Conservation (phyloP, 352 stramenopile genomes). For the Globisporangium parvum region DNA sequence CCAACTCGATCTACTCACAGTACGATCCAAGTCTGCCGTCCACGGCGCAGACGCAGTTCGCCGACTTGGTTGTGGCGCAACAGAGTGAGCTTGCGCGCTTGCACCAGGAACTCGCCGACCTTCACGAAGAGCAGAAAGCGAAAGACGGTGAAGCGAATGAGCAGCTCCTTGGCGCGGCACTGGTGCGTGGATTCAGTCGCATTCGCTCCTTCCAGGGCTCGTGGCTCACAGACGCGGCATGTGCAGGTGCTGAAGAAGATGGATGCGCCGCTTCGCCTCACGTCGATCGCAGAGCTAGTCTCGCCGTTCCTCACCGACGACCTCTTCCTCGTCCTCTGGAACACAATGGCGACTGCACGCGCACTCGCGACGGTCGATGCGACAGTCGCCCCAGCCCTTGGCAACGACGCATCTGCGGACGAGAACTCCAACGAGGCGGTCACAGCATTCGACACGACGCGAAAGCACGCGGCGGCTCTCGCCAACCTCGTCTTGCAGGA, state of each 20-base stretch:
- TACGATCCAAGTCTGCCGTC: constrained; percentile 36
- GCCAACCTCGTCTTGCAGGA: constrained; percentile 52
- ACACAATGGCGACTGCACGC: constrained; percentile 34
- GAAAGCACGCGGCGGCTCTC: constrained; percentile 32
- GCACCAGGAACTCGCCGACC: constrained; percentile 14
- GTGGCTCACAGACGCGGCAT: neutral
- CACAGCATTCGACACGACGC: constrained; percentile 18
- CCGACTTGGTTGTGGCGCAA: constrained; percentile 24
- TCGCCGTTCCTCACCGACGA: constrained; percentile 48
- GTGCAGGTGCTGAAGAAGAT: constrained; percentile 26
- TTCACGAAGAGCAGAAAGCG: constrained; percentile 10
- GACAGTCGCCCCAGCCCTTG: neutral
- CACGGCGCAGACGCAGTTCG: constrained; percentile 37
- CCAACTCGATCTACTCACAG: constrained; percentile 51
- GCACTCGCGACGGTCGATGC: constrained; percentile 15
- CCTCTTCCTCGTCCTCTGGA: constrained; percentile 57
- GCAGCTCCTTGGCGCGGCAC: constrained; percentile 20
- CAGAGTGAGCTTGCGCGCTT: constrained; percentile 9
- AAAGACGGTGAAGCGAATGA: constrained; percentile 21
- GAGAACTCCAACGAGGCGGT: neutral
- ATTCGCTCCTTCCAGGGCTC: neutral
- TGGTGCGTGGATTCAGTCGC: constrained; percentile 1
- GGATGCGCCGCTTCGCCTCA: constrained; percentile 21
- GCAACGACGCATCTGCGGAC: neutral
- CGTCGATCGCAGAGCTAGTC: constrained; percentile 35